A percentile compares a stretch with the other conserved stretches of the same genome.
Evolutionary conservation across 73 alveolate species (phyloP).

Genomic region (Stentor roeselii): DNA sequence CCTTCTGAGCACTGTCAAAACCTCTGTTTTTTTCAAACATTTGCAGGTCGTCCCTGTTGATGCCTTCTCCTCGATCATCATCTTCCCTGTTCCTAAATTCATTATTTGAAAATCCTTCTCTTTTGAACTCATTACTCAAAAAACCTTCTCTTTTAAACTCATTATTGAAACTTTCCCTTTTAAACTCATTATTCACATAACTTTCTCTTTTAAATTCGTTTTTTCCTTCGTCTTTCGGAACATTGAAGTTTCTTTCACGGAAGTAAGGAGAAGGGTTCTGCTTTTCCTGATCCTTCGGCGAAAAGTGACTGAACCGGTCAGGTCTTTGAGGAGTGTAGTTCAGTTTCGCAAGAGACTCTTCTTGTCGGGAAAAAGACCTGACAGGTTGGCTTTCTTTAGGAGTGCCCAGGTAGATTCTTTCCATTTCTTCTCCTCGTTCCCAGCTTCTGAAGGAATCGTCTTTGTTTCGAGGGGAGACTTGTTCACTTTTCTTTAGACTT

Average conservation of each 20-base stretch:
- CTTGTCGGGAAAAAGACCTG: background rate
- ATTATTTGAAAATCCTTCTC: background rate
- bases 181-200: background rate
- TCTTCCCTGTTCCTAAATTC: background rate
- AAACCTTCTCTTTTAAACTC: too few relatives aligned
- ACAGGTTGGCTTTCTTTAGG: background rate
- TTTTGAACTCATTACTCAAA: background rate
- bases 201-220: too few relatives aligned
- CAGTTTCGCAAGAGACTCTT: background rate
- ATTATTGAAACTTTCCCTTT: background rate
- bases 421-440: background rate
- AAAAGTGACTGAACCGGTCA: background rate
- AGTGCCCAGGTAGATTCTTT: background rate
- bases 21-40: too few relatives aligned
- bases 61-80: constrained; percentile 2
- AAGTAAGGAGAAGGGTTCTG: background rate
- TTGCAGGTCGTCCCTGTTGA: background rate
- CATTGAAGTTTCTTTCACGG: background rate
- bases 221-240: too few relatives aligned
- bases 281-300: constrained; percentile 3
- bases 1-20: too few relatives aligned
- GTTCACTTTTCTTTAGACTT: background rate
- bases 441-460: background rate
- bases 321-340: background rate
- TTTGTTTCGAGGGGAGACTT: background rate